Conservation (phyloP, 176 grass and related monocot species). For the Eragrostis curvula region DNA sequence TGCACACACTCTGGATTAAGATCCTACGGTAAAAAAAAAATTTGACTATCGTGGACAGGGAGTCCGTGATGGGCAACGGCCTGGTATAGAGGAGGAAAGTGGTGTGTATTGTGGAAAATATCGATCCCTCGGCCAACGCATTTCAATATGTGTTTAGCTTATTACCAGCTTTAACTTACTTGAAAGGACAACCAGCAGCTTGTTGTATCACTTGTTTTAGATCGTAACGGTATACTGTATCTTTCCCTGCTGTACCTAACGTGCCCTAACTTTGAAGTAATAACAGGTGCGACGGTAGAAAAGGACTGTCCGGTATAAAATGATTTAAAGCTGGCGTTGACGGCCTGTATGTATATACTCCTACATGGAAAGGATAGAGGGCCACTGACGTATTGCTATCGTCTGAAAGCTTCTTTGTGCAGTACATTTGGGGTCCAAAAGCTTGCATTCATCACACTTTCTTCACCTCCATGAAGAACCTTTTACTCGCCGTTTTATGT, state of each 20-base stretch:
- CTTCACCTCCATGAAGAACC: background rate
- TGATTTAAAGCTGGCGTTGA: slow-evolving; percentile 38
- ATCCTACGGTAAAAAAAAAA: no score
- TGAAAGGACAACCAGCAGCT: slow-evolving; percentile 24
- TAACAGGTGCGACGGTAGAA: slow-evolving; percentile 27
- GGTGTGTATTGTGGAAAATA: slow-evolving; percentile 3
- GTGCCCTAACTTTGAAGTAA: slow-evolving; percentile 36
- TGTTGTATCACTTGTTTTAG: background rate
- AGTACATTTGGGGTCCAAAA: slow-evolving; percentile 41
- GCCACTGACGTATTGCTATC: slow-evolving; percentile 51
- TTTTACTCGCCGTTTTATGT: slow-evolving; percentile 8
- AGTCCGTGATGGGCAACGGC: no score
- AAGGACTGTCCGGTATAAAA: slow-evolving; percentile 34
- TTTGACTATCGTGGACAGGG: no score
- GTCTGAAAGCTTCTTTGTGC: slow-evolving; percentile 44
- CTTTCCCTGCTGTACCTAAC: slow-evolving; percentile 24
- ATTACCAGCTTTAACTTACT: background rate
- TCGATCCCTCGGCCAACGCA: background rate
- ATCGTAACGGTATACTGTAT: background rate
- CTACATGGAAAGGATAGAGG: slow-evolving; percentile 38
- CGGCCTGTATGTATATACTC: slow-evolving; percentile 2
- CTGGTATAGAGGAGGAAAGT: no score
- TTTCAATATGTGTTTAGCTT: no score
- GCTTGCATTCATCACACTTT: slow-evolving; percentile 36
- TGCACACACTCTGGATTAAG: no score